Evolutionary conservation across 2,329 filamentous ascomycete species (phyloP).

Genomic region (Aspergillus costaricaensis): DNA sequence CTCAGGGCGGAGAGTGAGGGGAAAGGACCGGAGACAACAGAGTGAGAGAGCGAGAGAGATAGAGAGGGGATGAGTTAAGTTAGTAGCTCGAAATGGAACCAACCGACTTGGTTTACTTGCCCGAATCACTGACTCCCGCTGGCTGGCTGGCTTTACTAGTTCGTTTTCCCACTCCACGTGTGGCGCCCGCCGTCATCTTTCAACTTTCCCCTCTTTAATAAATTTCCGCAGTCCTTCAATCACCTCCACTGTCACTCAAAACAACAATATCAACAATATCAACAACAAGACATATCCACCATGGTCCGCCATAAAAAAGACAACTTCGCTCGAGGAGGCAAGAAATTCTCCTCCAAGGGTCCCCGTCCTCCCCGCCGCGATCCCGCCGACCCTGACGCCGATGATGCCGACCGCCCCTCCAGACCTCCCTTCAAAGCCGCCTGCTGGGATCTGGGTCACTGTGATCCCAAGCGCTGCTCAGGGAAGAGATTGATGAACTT

Average conservation of each 20-base stretch:
- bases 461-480: slow-evolving; percentile 93
- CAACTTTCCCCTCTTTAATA: not conserved
- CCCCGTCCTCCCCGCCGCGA: slow-evolving; percentile 54
- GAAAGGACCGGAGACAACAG: not conserved
- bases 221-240: not conserved
- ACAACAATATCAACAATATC: not conserved
- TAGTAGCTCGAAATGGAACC: slow-evolving; percentile 7
- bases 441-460: slow-evolving; percentile 97
- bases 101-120: slow-evolving; percentile 4
- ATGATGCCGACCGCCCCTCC: slow-evolving; percentile 24
- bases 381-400: slow-evolving; percentile 44
- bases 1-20: slow-evolving; percentile 1
- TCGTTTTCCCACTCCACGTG: slow-evolving; percentile 14
- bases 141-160: slow-evolving; percentile 10
- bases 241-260: not conserved
- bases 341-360: slow-evolving; percentile 64
- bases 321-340: slow-evolving; percentile 68
- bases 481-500: slow-evolving; percentile 92
- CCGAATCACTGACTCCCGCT: not conserved
- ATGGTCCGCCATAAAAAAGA: slow-evolving; percentile 99
- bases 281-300: not conserved
- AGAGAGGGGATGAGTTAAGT: slow-evolving; percentile 1
- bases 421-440: slow-evolving; percentile 77
- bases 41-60: not conserved
- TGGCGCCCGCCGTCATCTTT: not conserved